These are phyloP conservation scores for Plasmodium cynomolgi DNA, from an alignment of 169 alveolate species.

Conservation along the genomic window DNA sequence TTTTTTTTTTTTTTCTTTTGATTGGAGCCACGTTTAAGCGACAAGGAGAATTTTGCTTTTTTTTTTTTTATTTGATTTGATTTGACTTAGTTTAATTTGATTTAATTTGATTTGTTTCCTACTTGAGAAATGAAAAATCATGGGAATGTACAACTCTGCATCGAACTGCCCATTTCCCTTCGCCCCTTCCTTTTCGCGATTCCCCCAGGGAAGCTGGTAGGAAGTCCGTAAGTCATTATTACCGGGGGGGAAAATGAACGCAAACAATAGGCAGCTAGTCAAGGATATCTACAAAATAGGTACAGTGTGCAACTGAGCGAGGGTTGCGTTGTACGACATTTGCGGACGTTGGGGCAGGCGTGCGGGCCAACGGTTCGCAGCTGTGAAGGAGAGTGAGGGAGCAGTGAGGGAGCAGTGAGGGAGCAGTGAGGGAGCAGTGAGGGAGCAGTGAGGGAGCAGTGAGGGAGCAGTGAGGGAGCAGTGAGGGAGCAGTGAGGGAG, in stretches of 20 bases:
- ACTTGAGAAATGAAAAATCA: slow-evolving; percentile 3
- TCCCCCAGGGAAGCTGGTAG: not conserved
- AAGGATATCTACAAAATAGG: slow-evolving; percentile 70
- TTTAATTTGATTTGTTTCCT: not conserved
- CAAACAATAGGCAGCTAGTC: slow-evolving; percentile 33
- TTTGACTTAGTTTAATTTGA: not conserved
- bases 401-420: not conserved
- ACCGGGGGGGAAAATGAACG: slow-evolving; percentile 13
- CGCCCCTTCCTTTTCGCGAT: not conserved
- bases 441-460: not conserved
- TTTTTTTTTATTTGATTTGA: not conserved
- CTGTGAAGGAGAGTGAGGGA: not conserved
- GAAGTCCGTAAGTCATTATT: not conserved
- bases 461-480: not conserved
- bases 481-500: not conserved
- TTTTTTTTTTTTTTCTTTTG: not conserved
- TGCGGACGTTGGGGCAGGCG: not conserved
- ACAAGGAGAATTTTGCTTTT: not conserved
- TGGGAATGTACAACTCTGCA: not conserved
- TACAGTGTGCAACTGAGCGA: not conserved
- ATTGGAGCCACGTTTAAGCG: not conserved
- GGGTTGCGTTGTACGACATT: not conserved
- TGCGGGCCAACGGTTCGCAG: not conserved
- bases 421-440: not conserved
- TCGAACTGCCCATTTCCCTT: not conserved